Base-by-base conservation (phyloP, 768 basidiomycete species). In the Cystofilobasidium bisporidii region DNA sequence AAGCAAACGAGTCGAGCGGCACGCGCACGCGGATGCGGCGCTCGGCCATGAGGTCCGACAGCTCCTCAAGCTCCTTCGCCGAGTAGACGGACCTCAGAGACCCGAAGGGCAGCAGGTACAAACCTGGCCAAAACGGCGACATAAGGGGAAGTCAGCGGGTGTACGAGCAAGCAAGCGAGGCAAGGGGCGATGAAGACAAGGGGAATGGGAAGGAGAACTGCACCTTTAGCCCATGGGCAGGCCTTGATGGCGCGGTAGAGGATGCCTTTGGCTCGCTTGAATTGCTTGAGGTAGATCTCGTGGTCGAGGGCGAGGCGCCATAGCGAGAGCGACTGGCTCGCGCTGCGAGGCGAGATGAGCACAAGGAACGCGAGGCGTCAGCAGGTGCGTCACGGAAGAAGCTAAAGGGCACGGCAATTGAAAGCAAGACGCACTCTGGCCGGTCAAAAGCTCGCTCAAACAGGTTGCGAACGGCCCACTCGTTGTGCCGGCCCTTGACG, bases 291-390 rank as follows among this genome's bases (percentile, higher is more conserved):
- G 6, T 73, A 65, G 26, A 72, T 61, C 68, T 78, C 78, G 58
- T 78, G 79, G 18, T 80, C 78, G 72, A 79, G 78, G 61, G 77
- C 79, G 10, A 78, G 71, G 33, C 69, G 71, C 78, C 78, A 80
- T 0, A 80, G 43, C 0, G 74, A 69, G 2, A 76, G 66, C 0
- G 73, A 78, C 1, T 73, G 71, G 36, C 70, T 70, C 0, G 76
- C 77, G 0, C 77, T 56, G 47, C 20, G 30, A 33, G 59, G 36
- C 6, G 12, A 36, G 36, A 6, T 12, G 6, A 36, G 15, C 22
- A 36, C 12, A 50, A 4, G 15, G n/a, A 24, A 26, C 26, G 43
- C 20, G 12, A 8, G 9, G 36, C 36, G 36, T 36, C 57, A 36
- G 22, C 10, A 14, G 32, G 55, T 30, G 10, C 38, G 41, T 18